Evolutionary conservation across 192 early-diverging fungal species (phyloP).

Genomic region (Backusella tuberculispora): DNA sequence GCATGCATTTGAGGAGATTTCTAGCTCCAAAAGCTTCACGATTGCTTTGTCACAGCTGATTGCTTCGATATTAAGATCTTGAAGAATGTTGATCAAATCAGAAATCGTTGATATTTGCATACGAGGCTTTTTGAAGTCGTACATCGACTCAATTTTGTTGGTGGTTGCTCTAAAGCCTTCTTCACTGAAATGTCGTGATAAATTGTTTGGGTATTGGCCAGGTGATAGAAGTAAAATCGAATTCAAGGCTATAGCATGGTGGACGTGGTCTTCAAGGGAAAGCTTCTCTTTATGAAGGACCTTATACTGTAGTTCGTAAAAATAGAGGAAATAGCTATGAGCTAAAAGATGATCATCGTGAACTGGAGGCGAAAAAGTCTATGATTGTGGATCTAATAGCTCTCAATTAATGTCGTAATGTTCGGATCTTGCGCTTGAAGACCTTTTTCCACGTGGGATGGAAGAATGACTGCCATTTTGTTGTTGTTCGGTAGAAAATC

Average conservation of each 20-base stretch:
- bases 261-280: neutral
- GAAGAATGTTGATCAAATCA: conserved; percentile 2
- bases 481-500: too few species aligned
- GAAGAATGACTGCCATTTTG: too few species aligned
- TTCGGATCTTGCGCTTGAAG: too few species aligned
- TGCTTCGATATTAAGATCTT: neutral
- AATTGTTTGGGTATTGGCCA: neutral
- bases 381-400: neutral
- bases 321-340: neutral
- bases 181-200: neutral
- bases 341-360: neutral
- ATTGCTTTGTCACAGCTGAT: neutral
- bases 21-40: conserved; percentile 12
- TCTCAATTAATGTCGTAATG: too few species aligned
- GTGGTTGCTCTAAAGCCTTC: neutral
- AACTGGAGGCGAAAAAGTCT: neutral
- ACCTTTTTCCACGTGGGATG: neutral
- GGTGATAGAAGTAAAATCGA: conserved; percentile 10
- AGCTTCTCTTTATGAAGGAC: neutral
- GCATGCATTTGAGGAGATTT: neutral
- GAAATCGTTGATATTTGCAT: neutral
- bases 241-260: conserved; percentile 8
- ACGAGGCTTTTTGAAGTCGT: neutral
- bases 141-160: neutral
- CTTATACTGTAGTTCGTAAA: neutral